Conservation (phyloP, 208 protist species). For the Leishmania amazonensis region DNA sequence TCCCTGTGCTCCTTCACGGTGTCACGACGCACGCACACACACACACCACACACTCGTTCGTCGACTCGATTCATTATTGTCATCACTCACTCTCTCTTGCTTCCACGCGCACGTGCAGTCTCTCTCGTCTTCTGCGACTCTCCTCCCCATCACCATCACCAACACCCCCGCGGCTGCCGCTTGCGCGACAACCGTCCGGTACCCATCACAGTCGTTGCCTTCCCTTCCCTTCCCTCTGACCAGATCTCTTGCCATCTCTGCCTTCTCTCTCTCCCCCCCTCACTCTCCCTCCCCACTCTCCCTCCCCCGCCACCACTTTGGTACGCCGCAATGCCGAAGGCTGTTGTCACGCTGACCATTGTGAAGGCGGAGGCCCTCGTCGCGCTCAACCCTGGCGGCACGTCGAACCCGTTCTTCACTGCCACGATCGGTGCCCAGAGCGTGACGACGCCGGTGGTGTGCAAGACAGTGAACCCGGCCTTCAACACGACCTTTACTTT, state of each 20-base stretch:
- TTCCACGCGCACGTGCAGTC: not conserved
- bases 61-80: not conserved
- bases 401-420: slow-evolving; percentile 75
- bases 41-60: no score
- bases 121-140: no score
- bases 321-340: slow-evolving; percentile 22
- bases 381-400: slow-evolving; percentile 65
- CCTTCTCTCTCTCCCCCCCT: not conserved
- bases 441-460: slow-evolving; percentile 41
- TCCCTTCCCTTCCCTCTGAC: not conserved
- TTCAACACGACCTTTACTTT: slow-evolving; percentile 69
- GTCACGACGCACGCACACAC: not conserved
- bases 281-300: not conserved
- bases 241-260: not conserved
- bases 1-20: not conserved
- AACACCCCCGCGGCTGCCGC: not conserved
- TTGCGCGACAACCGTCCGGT: not conserved
- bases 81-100: not conserved
- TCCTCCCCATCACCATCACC: no score
- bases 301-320: not conserved
- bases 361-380: slow-evolving; percentile 66
- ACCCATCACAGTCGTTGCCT: not conserved
- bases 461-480: slow-evolving; percentile 55
- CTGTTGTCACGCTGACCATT: slow-evolving; percentile 48
- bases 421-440: slow-evolving; percentile 56